A percentile compares a stretch with the other conserved stretches of the same genome.
Evolutionary conservation across 257 asterid species (phyloP).

Genomic region (Verbascum thapsus): DNA sequence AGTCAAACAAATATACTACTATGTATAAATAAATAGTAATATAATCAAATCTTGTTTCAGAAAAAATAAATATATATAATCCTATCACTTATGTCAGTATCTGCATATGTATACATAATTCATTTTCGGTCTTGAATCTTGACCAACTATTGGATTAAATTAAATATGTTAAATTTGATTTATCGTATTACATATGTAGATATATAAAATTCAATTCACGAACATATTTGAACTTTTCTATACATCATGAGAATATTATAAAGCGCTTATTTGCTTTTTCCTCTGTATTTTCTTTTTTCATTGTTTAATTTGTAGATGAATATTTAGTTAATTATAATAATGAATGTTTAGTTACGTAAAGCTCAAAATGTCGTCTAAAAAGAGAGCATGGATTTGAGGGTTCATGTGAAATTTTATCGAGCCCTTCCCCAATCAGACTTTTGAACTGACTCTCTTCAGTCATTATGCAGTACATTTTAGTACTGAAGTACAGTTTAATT

Average conservation of each 20-base stretch:
- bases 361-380: no score
- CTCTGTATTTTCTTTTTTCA: no score
- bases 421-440: slow-evolving; percentile 30
- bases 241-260: no score
- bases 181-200: background rate
- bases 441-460: background rate
- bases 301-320: no score
- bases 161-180: background rate
- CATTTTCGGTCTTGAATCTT: slow-evolving; percentile 1
- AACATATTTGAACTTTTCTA: no score
- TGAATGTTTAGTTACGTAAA: no score
- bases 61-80: no score
- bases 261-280: no score
- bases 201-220: no score
- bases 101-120: background rate
- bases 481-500: slow-evolving; percentile 22
- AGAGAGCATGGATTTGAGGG: no score
- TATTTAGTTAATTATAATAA: no score
- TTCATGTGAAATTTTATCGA: slow-evolving; percentile 20
- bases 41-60: no score
- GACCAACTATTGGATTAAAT: background rate
- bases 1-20: slow-evolving; percentile 19
- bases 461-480: slow-evolving; percentile 3
- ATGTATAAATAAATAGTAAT: background rate
- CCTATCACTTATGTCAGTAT: background rate